Conservation (phyloP, 2,329 filamentous ascomycete species). For the Westerdykella aurantiaca region DNA sequence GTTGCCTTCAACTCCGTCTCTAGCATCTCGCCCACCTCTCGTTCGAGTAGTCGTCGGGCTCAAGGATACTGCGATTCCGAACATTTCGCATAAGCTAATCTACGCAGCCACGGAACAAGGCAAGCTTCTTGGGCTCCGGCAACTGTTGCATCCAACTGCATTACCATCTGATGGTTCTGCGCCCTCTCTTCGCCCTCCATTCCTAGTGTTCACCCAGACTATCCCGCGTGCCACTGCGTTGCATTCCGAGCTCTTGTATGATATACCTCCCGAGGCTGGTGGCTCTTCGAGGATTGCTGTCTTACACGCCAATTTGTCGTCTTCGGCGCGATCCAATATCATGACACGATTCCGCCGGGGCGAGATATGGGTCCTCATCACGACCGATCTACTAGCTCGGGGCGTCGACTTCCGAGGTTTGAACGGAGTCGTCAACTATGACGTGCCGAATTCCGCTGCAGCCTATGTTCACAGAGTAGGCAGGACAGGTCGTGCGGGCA, state of each 20-base stretch:
- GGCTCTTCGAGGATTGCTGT: slow-evolving; percentile 80
- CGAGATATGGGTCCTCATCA: slow-evolving; percentile 94
- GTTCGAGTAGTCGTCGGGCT: slow-evolving; percentile 88
- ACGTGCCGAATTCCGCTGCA: slow-evolving; percentile 85
- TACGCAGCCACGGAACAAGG: slow-evolving; percentile 92
- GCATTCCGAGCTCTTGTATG: slow-evolving; percentile 85
- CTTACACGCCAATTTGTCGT: slow-evolving; percentile 79
- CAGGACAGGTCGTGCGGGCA: slow-evolving; percentile 80
- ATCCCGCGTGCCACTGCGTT: slow-evolving; percentile 85
- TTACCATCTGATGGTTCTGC: slow-evolving; percentile 44
- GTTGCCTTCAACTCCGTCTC: slow-evolving; percentile 34
- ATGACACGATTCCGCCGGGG: slow-evolving; percentile 88
- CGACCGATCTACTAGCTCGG: slow-evolving; percentile 85
- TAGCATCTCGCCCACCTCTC: slow-evolving; percentile 45
- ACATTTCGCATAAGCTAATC: slow-evolving; percentile 79
- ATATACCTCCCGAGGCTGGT: slow-evolving; percentile 83
- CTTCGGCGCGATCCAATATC: slow-evolving; percentile 67
- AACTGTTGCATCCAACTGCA: slow-evolving; percentile 73
- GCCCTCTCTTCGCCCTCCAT: slow-evolving; percentile 68
- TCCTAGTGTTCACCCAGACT: slow-evolving; percentile 93
- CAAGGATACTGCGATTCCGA: slow-evolving; percentile 92
- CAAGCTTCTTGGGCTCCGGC: slow-evolving; percentile 84
- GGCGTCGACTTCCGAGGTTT: slow-evolving; percentile 93
- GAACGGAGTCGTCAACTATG: slow-evolving; percentile 96
- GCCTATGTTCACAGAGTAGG: slow-evolving; percentile 92